A percentile compares a stretch with the other conserved stretches of the same genome.
phyloP scores from a whole-genome alignment of 352 stramenopile genomes.

The Phytophthora pisi region DNA sequence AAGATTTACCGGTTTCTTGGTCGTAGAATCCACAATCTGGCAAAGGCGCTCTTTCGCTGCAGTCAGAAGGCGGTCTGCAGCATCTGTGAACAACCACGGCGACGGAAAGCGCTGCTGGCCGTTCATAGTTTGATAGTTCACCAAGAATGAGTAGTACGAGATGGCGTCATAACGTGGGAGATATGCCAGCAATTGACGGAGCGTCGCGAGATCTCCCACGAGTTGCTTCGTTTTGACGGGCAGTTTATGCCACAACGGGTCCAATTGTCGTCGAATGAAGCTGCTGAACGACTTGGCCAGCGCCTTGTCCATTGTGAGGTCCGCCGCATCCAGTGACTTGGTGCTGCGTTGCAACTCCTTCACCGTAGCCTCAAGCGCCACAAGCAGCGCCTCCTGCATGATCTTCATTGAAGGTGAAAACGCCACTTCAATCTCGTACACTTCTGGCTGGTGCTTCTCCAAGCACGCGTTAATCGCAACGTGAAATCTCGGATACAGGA shows the following conservation, averaged over 20 bases:
- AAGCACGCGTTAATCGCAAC: constrained; percentile 89
- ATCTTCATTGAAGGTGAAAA: constrained; percentile 93
- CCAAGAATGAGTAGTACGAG: constrained; percentile 95
- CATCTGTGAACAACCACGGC: constrained; percentile 95
- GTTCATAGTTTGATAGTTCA: constrained; percentile 91
- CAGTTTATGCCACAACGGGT: constrained; percentile 97
- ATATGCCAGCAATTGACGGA: constrained; percentile 90
- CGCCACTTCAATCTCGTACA: constrained; percentile 94
- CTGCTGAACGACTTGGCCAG: constrained; percentile 83
- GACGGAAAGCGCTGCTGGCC: constrained; percentile 84
- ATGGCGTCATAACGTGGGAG: constrained; percentile 96
- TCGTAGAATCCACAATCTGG: constrained; percentile 70
- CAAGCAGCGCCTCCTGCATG: constrained; percentile 95
- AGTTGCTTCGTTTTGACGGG: constrained; percentile 94
- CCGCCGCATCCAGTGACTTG: constrained; percentile 79
- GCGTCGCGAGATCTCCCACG: constrained; percentile 76
- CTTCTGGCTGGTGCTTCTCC: constrained; percentile 83
- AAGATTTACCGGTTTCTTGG: constrained; percentile 46
- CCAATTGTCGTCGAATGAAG: constrained; percentile 90
- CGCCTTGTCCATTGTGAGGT: constrained; percentile 94
- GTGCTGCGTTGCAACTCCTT: constrained; percentile 92
- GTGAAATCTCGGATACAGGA: constrained; percentile 97
- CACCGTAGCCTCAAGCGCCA: constrained; percentile 93
- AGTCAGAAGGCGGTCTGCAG: constrained; percentile 93
- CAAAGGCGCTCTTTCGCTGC: constrained; percentile 94